Evolutionary conservation across 2,329 filamentous ascomycete genomes (phyloP).

Genomic region (Annulohypoxylon truncatum): DNA sequence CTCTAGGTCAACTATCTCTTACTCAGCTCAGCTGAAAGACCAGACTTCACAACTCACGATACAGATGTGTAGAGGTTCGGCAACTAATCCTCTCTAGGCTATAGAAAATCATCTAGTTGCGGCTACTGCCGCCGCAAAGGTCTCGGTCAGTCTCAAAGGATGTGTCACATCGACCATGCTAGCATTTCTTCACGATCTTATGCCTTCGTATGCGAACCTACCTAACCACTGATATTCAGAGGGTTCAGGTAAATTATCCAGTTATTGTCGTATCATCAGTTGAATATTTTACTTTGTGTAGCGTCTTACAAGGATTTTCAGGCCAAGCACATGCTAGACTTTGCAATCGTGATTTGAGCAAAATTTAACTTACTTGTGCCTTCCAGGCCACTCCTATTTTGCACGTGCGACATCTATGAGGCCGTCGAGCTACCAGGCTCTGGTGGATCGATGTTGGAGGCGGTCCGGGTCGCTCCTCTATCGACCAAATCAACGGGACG

Average conservation of each 20-base stretch:
- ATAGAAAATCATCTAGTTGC: slow-evolving; percentile 63
- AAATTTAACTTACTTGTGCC: slow-evolving; percentile 44
- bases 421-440: slow-evolving; percentile 74
- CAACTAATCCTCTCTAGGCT: slow-evolving; percentile 54
- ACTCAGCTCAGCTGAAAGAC: slow-evolving; percentile 24
- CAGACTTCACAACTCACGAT: slow-evolving; percentile 7
- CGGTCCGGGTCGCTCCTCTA: slow-evolving; percentile 78
- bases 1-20: slow-evolving; percentile 26
- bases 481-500: slow-evolving; percentile 79
- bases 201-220: slow-evolving; percentile 11
- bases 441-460: slow-evolving; percentile 83
- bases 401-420: slow-evolving; percentile 70
- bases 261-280: slow-evolving; percentile 30
- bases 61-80: slow-evolving; percentile 18
- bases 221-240: slow-evolving; percentile 20
- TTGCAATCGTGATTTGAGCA: slow-evolving; percentile 42
- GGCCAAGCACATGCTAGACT: slow-evolving; percentile 35
- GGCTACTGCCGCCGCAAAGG: slow-evolving; percentile 63
- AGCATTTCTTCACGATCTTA: slow-evolving; percentile 22
- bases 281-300: slow-evolving; percentile 31
- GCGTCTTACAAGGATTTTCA: slow-evolving; percentile 31
- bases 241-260: slow-evolving; percentile 32
- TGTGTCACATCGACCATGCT: slow-evolving; percentile 49
- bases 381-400: slow-evolving; percentile 78
- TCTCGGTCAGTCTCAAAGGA: slow-evolving; percentile 63